Percentiles rank a stretch among this genome's conserved stretches.
Evolutionary conservation across 345 rosid species (phyloP).

Genomic region (Luvunga scandens): DNA sequence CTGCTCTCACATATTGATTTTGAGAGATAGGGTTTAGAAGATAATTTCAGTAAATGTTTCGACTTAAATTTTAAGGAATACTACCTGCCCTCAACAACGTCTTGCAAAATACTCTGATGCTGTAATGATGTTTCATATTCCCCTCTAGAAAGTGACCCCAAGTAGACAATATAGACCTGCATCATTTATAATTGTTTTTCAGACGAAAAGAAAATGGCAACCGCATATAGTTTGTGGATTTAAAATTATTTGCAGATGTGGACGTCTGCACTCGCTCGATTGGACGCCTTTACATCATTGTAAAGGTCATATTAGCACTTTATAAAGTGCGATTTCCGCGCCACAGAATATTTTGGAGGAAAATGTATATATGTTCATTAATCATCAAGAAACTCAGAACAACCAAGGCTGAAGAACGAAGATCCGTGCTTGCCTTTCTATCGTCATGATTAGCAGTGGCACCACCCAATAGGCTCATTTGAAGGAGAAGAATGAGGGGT

Average conservation of each 20-base stretch:
- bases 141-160: constrained; percentile 35
- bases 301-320: too few relatives aligned
- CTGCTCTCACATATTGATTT: not conserved
- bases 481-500: not conserved
- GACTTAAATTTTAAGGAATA: not conserved
- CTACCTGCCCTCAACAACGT: constrained; percentile 14
- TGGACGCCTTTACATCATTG: too few relatives aligned
- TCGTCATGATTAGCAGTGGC: not conserved
- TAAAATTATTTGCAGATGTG: too few relatives aligned
- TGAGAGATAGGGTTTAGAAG: not conserved
- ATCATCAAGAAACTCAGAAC: too few relatives aligned
- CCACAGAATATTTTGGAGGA: too few relatives aligned
- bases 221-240: too few relatives aligned
- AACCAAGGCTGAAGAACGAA: not conserved
- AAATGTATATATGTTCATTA: too few relatives aligned
- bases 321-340: too few relatives aligned
- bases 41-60: not conserved
- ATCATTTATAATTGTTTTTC: too few relatives aligned
- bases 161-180: constrained; percentile 37
- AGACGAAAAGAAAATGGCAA: too few relatives aligned
- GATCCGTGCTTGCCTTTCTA: not conserved
- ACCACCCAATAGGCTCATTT: not conserved
- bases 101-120: constrained; percentile 27
- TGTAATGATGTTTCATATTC: constrained; percentile 16
- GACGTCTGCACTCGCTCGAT: too few relatives aligned